phyloP scores from a whole-genome alignment of 2,329 filamentous ascomycete genomes.

The Aspergillus pseudonomiae region DNA sequence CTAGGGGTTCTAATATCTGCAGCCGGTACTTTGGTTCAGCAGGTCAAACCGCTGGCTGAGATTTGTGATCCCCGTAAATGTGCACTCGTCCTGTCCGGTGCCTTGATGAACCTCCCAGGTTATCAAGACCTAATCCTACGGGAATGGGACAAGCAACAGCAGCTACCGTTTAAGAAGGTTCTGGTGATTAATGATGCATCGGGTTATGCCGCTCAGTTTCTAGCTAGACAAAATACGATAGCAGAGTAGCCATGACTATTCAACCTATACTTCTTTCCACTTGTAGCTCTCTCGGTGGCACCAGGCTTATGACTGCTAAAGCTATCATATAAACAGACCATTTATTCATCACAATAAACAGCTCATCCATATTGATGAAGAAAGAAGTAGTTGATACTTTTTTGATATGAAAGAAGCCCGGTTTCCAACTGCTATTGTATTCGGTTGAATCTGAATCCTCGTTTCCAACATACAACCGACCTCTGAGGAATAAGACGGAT shows the following conservation, averaged over 20 bases:
- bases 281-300: background rate
- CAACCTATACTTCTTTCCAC: background rate
- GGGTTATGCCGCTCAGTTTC: background rate
- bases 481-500: too few species aligned
- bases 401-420: too few species aligned
- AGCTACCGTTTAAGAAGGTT: background rate
- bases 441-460: too few species aligned
- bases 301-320: background rate
- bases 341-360: background rate
- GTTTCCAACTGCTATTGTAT: too few species aligned
- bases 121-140: slow-evolving; percentile 15
- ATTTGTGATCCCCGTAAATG: slow-evolving; percentile 17
- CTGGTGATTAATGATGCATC: background rate
- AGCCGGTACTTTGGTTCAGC: background rate
- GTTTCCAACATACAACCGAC: too few species aligned
- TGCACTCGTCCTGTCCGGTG: slow-evolving; percentile 23
- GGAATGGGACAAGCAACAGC: background rate
- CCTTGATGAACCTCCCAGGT: slow-evolving; percentile 22
- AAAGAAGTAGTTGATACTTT: too few species aligned
- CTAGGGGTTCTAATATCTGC: background rate
- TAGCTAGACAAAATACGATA: background rate
- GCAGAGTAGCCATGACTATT: background rate
- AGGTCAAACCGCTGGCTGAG: slow-evolving; percentile 16
- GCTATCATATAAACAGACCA: background rate
- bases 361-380: background rate